These are phyloP conservation scores for Solidago caesia DNA, from an alignment of 129 eudicot genomes.

Conservation along the genomic window DNA sequence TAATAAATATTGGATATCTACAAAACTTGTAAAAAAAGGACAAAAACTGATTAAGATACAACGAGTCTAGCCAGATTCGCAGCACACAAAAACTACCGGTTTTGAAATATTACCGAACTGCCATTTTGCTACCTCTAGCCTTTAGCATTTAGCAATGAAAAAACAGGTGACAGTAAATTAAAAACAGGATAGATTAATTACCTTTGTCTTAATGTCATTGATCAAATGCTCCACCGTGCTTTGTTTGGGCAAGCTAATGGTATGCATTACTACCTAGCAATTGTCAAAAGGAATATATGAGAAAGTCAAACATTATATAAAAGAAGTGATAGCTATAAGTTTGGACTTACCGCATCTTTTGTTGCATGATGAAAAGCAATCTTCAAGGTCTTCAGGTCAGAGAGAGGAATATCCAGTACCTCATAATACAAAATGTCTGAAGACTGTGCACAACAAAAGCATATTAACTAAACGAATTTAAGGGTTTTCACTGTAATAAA, in stretches of 20 bases:
- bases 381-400: constrained; percentile 36
- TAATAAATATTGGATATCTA: too few relatives aligned
- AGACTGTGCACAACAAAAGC: constrained; percentile 34
- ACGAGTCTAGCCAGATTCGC: too few relatives aligned
- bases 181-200: not conserved
- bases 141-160: too few relatives aligned
- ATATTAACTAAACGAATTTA: not conserved
- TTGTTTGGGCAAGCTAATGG: constrained; percentile 78
- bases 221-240: constrained; percentile 24
- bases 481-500: too few relatives aligned
- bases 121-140: too few relatives aligned
- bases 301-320: not conserved
- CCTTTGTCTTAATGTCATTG: constrained; percentile 73
- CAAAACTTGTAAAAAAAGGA: too few relatives aligned
- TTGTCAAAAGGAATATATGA: constrained; percentile 5
- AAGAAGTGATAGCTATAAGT: not conserved
- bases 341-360: too few relatives aligned
- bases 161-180: too few relatives aligned
- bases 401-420: constrained; percentile 78
- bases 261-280: constrained; percentile 63
- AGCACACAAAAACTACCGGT: too few relatives aligned
- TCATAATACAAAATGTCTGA: constrained; percentile 84
- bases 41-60: too few relatives aligned
- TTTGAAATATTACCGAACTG: too few relatives aligned
- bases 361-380: too few relatives aligned